Conservation (phyloP, 164 flowering plant genomes). For the Stephania yunnanensis region DNA sequence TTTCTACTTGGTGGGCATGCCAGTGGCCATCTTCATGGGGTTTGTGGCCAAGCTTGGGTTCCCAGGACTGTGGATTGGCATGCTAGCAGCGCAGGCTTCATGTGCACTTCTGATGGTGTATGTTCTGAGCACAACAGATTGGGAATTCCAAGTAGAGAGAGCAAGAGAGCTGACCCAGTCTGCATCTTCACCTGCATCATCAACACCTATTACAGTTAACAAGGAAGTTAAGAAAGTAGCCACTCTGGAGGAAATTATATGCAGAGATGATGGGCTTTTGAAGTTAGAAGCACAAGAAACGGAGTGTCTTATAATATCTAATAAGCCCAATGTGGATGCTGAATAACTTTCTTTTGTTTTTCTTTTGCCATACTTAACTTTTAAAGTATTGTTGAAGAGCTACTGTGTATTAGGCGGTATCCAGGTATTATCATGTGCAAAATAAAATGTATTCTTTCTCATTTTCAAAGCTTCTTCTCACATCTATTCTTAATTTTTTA, state of each 20-base stretch:
- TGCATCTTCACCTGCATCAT: conserved; percentile 8
- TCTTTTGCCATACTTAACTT: not conserved
- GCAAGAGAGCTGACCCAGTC: conserved; percentile 19
- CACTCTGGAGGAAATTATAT: conserved; percentile 25
- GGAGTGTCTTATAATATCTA: conserved; percentile 42
- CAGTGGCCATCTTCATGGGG: conserved; percentile 24
- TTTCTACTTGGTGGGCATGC: conserved; percentile 33
- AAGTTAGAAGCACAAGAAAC: conserved; percentile 43
- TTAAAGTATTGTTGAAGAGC: not conserved
- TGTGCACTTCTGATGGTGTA: conserved; percentile 29
- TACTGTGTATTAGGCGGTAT: not conserved
- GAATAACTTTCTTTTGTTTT: conserved; percentile 4
- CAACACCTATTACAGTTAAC: not conserved
- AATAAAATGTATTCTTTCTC: not conserved
- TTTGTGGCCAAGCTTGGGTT: conserved; percentile 22
- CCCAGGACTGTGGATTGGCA: conserved; percentile 28
- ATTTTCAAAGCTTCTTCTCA: not conserved
- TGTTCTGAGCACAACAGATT: conserved; percentile 20
- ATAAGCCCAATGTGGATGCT: not conserved
- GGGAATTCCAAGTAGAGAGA: conserved; percentile 22
- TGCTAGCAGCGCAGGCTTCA: conserved; percentile 27
- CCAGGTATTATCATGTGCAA: not conserved
- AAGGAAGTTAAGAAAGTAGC: conserved; percentile 4
- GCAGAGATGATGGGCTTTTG: conserved; percentile 23
- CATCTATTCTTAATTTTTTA: not conserved